phyloP scores from a whole-genome alignment of 345 rosid species.

The Citrus trifoliata region DNA sequence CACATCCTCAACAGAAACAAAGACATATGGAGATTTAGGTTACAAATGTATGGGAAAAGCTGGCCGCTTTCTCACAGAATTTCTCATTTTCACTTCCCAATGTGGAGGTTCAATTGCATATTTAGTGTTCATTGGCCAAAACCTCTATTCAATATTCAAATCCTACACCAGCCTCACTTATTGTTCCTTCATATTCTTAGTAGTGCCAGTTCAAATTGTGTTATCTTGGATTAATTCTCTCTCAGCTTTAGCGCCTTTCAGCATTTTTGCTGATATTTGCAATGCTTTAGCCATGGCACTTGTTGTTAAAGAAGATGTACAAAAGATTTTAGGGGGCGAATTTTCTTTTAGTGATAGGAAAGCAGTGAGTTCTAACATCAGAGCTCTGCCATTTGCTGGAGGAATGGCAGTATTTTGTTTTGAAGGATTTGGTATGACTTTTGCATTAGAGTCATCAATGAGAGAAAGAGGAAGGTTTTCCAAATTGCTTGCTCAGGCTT shows the following conservation, averaged over 20 bases:
- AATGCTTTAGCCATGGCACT: conserved; percentile 68
- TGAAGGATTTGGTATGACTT: conserved; percentile 92
- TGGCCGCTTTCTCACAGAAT: conserved; percentile 75
- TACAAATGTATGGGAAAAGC: conserved; percentile 58
- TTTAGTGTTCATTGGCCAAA: conserved; percentile 83
- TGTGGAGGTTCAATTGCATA: conserved; percentile 91
- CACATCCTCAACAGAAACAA: conserved; percentile 33
- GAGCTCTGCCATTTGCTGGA: conserved; percentile 80
- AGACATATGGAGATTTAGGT: conserved; percentile 89
- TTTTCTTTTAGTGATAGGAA: conserved; percentile 69
- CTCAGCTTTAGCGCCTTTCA: conserved; percentile 75
- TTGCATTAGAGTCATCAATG: conserved; percentile 83
- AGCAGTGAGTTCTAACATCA: conserved; percentile 53
- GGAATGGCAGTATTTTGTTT: conserved; percentile 96
- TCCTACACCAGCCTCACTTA: conserved; percentile 25
- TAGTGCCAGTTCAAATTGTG: conserved; percentile 68
- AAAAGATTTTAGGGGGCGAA: conserved; percentile 49
- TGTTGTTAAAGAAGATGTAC: conserved; percentile 70
- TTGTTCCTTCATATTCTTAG: conserved; percentile 56
- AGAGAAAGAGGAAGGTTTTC: conserved; percentile 58
- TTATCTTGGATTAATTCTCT: conserved; percentile 77
- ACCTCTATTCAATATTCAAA: conserved; percentile 57
- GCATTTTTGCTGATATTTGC: conserved; percentile 80
- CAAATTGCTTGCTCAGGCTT: conserved; percentile 55
- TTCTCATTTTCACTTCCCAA: conserved; percentile 68